phyloP scores from a whole-genome alignment of 495 filamentous ascomycete genomes.

The Penicillium alfredii region DNA sequence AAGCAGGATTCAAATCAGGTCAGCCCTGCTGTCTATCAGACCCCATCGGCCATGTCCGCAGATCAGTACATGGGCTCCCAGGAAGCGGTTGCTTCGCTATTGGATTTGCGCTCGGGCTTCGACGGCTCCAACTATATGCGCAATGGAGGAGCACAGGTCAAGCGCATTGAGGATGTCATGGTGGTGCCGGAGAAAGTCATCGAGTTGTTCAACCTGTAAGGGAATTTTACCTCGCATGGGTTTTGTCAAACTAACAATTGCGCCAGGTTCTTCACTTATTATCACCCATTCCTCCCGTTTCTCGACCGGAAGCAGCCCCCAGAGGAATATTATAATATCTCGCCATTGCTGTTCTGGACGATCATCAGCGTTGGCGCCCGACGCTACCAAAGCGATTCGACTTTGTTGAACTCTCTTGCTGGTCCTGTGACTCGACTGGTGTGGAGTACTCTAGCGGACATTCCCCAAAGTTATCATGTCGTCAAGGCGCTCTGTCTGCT shows the following conservation, averaged over 20 bases:
- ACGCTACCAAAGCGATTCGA: slow-evolving; percentile 59
- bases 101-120: slow-evolving; percentile 61
- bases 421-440: slow-evolving; percentile 67
- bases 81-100: slow-evolving; percentile 74
- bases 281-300: slow-evolving; percentile 82
- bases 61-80: slow-evolving; percentile 72
- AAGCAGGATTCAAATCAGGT: slow-evolving; percentile 48
- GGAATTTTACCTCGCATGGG: not conserved
- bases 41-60: slow-evolving; percentile 38
- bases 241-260: slow-evolving; percentile 8
- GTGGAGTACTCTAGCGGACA: slow-evolving; percentile 75
- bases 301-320: slow-evolving; percentile 64
- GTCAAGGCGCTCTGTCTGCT: slow-evolving; percentile 85
- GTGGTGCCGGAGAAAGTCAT: slow-evolving; percentile 65
- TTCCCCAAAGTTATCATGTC: slow-evolving; percentile 82
- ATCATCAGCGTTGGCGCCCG: slow-evolving; percentile 78
- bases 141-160: slow-evolving; percentile 40
- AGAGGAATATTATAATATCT: slow-evolving; percentile 67
- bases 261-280: slow-evolving; percentile 62
- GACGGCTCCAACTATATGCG: slow-evolving; percentile 44
- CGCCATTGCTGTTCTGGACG: slow-evolving; percentile 79
- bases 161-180: slow-evolving; percentile 64
- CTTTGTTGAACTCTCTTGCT: slow-evolving; percentile 62
- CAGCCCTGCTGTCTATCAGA: slow-evolving; percentile 39
- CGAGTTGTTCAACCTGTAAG: slow-evolving; percentile 69